phyloP scores from a whole-genome alignment of 192 early-diverging fungal genomes.

The Entomortierella lignicola region DNA sequence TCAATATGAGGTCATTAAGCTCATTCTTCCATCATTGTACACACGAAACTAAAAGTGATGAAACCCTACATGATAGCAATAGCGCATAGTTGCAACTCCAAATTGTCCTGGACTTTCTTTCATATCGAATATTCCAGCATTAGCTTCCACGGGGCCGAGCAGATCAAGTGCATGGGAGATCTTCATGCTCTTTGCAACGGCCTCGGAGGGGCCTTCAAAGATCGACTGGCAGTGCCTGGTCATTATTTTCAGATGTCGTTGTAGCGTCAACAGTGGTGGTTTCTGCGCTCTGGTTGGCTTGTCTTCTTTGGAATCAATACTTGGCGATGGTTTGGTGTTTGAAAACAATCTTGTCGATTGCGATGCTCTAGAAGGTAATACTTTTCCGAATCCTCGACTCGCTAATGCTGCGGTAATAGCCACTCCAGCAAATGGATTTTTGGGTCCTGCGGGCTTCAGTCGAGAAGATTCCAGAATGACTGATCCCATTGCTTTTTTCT shows the following conservation, averaged over 20 bases:
- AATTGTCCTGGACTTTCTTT: neutral
- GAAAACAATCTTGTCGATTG: constrained; percentile 1
- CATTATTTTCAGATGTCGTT: constrained; percentile 25
- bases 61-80: constrained; percentile 33
- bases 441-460: neutral
- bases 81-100: constrained; percentile 11
- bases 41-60: neutral
- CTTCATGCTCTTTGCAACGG: constrained; percentile 22
- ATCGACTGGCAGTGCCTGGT: constrained; percentile 11
- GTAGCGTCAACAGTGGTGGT: constrained; percentile 3
- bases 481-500: neutral
- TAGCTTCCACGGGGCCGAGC: neutral
- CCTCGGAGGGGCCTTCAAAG: constrained; percentile 20
- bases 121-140: neutral
- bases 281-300: neutral
- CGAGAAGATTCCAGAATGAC: neutral
- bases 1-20: neutral
- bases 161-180: constrained; percentile 10
- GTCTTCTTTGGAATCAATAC: neutral
- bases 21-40: too few species aligned
- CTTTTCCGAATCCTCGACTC: constrained; percentile 14
- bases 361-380: neutral
- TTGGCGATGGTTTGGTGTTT: neutral
- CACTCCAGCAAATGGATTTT: constrained; percentile 23
- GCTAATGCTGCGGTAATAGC: constrained; percentile 5